Evolutionary conservation across 352 stramenopile genomes (phyloP).

Genomic region (Globisporangium polare): DNA sequence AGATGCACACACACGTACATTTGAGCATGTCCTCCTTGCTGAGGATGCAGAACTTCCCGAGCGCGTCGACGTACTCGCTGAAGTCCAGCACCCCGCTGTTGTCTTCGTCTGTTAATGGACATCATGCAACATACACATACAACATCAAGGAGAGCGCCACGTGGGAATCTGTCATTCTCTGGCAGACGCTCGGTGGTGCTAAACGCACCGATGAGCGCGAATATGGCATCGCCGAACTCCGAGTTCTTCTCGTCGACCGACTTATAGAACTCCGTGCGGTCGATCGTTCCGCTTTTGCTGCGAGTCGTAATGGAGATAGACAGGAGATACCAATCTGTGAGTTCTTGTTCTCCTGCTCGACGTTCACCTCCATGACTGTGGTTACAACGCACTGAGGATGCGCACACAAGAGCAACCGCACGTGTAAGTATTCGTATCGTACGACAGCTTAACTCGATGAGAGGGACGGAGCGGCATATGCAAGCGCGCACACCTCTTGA

Average conservation of each 20-base stretch:
- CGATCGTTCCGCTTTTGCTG: constrained; percentile 69
- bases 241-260: constrained; percentile 66
- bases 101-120: constrained; percentile 51
- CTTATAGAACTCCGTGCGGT: constrained; percentile 64
- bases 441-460: no score
- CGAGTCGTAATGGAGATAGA: not conserved
- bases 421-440: no score
- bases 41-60: constrained; percentile 73
- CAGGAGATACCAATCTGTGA: not conserved
- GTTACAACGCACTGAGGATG: not conserved
- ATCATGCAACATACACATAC: no score
- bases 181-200: no score
- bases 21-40: constrained; percentile 76
- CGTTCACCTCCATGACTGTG: not conserved
- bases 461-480: no score
- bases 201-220: constrained; percentile 51
- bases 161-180: no score
- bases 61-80: constrained; percentile 69
- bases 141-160: no score
- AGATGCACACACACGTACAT: constrained; percentile 41
- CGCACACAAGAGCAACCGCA: not conserved
- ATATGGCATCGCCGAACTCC: constrained; percentile 70
- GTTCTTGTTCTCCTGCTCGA: not conserved
- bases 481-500: no score
- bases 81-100: constrained; percentile 71